These are phyloP conservation scores for Claviceps purpurea DNA, from an alignment of 2,329 filamentous ascomycete species.

Conservation along the genomic window DNA sequence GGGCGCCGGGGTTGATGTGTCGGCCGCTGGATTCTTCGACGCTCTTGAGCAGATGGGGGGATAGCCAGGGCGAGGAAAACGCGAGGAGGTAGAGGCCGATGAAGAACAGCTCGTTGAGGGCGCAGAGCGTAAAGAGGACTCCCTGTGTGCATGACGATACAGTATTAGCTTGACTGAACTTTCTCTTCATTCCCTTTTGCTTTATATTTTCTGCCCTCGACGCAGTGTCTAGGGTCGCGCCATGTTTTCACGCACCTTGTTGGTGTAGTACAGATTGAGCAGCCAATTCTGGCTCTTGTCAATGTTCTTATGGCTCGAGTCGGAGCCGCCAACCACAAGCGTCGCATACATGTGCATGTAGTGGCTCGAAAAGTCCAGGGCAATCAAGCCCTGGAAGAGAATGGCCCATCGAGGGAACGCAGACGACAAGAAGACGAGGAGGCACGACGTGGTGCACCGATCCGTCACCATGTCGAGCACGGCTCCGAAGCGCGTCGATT, in stretches of 20 bases:
- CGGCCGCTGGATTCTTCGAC: slow-evolving; percentile 39
- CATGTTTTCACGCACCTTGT: slow-evolving; percentile 60
- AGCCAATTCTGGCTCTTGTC: slow-evolving; percentile 79
- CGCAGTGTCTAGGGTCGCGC: too few relatives aligned
- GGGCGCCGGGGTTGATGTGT: slow-evolving; percentile 49
- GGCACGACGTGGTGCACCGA: slow-evolving; percentile 87
- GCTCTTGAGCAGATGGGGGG: slow-evolving; percentile 63
- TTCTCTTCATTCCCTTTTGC: neutral
- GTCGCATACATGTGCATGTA: slow-evolving; percentile 99
- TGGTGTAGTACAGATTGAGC: slow-evolving; percentile 92
- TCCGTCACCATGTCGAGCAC: slow-evolving; percentile 99
- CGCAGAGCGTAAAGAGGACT: slow-evolving; percentile 83
- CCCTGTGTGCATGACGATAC: slow-evolving; percentile 35
- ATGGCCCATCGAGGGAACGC: slow-evolving; percentile 92
- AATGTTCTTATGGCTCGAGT: slow-evolving; percentile 84
- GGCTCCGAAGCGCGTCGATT: slow-evolving; percentile 89
- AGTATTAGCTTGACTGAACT: neutral
- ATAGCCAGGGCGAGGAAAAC: slow-evolving; percentile 82
- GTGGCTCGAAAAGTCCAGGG: slow-evolving; percentile 85
- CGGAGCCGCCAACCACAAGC: slow-evolving; percentile 68
- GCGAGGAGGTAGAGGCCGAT: slow-evolving; percentile 95
- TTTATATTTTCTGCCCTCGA: too few relatives aligned
- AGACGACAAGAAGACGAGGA: slow-evolving; percentile 87
- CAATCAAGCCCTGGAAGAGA: slow-evolving; percentile 86
- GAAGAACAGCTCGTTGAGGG: slow-evolving; percentile 92